Conservation (phyloP, 305 asterid species). For the Fraxinus baroniana region DNA sequence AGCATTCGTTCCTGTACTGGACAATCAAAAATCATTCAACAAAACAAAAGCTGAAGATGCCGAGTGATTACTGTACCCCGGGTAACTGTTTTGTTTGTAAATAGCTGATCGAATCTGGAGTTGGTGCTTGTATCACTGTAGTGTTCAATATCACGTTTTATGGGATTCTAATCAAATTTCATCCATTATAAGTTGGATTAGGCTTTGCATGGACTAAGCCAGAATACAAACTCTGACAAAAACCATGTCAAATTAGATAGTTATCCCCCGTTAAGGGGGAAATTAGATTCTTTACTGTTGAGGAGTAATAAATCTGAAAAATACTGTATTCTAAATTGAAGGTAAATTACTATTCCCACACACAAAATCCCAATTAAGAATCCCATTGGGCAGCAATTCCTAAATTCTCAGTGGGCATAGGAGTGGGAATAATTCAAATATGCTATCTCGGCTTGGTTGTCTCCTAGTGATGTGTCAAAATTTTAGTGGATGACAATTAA, state of each 20-base stretch:
- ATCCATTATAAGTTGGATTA: neutral
- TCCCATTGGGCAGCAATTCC: neutral
- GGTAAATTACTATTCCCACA: neutral
- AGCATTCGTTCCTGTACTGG: slow-evolving; percentile 43
- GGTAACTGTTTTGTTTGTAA: neutral
- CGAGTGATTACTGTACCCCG: slow-evolving; percentile 9
- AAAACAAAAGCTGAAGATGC: slow-evolving; percentile 34
- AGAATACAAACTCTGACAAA: no score
- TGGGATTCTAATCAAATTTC: neutral
- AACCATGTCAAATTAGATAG: neutral
- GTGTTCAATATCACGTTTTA: neutral
- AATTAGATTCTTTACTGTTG: neutral
- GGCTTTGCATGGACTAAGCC: neutral
- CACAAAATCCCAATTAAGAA: neutral
- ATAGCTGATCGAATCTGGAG: neutral
- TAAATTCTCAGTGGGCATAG: neutral
- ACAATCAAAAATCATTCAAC: slow-evolving; percentile 44
- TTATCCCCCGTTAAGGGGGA: no score
- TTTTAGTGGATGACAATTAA: neutral
- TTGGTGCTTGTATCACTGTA: neutral
- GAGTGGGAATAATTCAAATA: no score
- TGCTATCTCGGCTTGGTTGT: no score
- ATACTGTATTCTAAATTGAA: no score
- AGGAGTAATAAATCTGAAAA: no score
- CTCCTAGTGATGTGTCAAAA: neutral